These are phyloP conservation scores for Penicillium sp. DNA, from an alignment of 2,329 filamentous ascomycete species.

Conservation along the genomic window DNA sequence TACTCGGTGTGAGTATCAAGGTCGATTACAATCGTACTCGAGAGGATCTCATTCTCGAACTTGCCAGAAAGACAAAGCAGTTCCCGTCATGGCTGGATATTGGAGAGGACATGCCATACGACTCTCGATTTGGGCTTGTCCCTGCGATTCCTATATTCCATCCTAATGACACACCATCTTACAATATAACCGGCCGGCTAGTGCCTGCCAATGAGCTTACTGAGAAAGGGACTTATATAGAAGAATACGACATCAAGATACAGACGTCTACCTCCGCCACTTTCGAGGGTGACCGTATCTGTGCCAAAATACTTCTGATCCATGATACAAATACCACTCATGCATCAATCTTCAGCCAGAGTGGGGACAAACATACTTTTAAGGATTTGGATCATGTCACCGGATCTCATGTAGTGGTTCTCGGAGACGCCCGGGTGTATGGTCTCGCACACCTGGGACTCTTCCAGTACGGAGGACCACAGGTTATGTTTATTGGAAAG, in stretches of 20 bases:
- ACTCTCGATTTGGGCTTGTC: slow-evolving; percentile 6
- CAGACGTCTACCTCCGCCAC: not conserved
- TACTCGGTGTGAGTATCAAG: slow-evolving; percentile 3
- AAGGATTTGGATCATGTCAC: not conserved
- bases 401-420: slow-evolving; percentile 4
- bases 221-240: slow-evolving; percentile 1
- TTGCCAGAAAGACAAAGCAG: slow-evolving; percentile 2
- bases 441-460: not conserved
- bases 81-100: slow-evolving; percentile 9
- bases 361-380: not conserved
- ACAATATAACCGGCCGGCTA: not conserved
- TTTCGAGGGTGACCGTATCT: slow-evolving; percentile 2
- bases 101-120: slow-evolving; percentile 7
- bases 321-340: not conserved
- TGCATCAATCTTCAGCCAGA: not conserved
- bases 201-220: slow-evolving; percentile 3
- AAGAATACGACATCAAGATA: slow-evolving; percentile 8
- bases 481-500: slow-evolving; percentile 3
- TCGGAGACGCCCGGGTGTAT: slow-evolving; percentile 2
- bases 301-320: slow-evolving; percentile 8
- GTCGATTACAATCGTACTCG: slow-evolving; percentile 6
- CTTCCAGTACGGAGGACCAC: not conserved
- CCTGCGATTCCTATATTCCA: slow-evolving; percentile 6
- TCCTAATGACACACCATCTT: slow-evolving; percentile 8
- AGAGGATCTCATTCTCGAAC: slow-evolving; percentile 2